phyloP scores from a whole-genome alignment of 176 grass and related monocot genomes.

The Leersia perrieri region DNA sequence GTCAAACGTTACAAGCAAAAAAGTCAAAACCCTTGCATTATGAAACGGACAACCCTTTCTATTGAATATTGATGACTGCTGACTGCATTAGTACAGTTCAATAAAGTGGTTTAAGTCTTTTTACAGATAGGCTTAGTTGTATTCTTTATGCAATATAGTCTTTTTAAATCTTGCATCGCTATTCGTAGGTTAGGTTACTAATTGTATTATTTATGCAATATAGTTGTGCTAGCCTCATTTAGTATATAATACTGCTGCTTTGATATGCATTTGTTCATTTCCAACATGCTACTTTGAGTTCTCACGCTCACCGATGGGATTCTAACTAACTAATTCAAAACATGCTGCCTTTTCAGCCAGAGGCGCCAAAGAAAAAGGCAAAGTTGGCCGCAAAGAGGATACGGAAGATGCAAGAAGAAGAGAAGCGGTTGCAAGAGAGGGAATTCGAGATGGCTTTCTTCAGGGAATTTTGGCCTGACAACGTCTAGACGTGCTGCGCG shows the following conservation, averaged over 20 bases:
- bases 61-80: neutral
- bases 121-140: neutral
- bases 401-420: slow-evolving; percentile 80
- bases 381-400: slow-evolving; percentile 75
- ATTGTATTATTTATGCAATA: neutral
- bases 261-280: neutral
- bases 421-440: slow-evolving; percentile 75
- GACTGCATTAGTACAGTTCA: neutral
- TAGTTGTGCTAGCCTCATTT: neutral
- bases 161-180: neutral
- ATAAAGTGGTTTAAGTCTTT: neutral
- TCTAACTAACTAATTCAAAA: slow-evolving; percentile 15
- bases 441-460: slow-evolving; percentile 90
- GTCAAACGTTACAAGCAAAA: too few relatives aligned
- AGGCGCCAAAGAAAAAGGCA: slow-evolving; percentile 37
- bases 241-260: neutral
- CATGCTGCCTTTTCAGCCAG: slow-evolving; percentile 10
- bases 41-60: too few relatives aligned
- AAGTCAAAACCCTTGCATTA: too few relatives aligned
- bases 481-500: slow-evolving; percentile 43
- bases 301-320: neutral
- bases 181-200: neutral
- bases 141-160: too few relatives aligned
- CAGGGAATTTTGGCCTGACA: slow-evolving; percentile 97
- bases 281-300: neutral